Base-by-base conservation (phyloP, 2,329 filamentous ascomycete genomes). In the Tolypocladium guangdongense region DNA sequence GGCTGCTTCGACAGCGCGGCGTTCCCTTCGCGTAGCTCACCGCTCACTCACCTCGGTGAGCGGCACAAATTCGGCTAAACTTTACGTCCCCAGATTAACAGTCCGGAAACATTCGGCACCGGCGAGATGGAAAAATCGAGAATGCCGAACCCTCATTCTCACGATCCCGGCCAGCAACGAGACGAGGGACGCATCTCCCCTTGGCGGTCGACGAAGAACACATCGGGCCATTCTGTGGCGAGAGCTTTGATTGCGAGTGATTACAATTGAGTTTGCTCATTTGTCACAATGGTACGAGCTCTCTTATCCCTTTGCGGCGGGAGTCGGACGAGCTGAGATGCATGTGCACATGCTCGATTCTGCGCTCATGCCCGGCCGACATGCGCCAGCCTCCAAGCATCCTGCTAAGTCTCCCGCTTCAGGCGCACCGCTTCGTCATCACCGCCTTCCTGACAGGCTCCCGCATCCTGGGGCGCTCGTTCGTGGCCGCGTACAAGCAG, bases 401-500 rank as follows among this genome's bases (percentile, higher is more conserved):
- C 43, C 5, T 11, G 49, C 59, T 64, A 50, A 66, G 58, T 6
- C 12, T 6, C 46, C 11, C 20, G 32, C 22, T 14, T 12, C 41
- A 96, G 92, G 92, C 92, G 69, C 90, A 97, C 77, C 88, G 90
- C 66, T 87, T 72, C 60, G 67, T 96, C 73, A 86, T 99, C 76
- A 89, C 89, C 75, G 90, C 96, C 73, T 84, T 96, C 73, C 71
- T 97, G 61, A 90, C 90, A 65, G 92, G 92, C 76, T 82, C 84
- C 58, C 89, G 93, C 64, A 93, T 97, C 62, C 83, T 99, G 69
- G 90, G 91, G 59, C 89, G 91, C 62, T 91, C 93, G 64, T 93
- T 97, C 68, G 77, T 84, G 64, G 93, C 96, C 74, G 93, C 93
- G 60, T 99, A 95, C 76, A 90, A 89, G 70, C 93, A 99, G 77